Evolutionary conservation across 495 filamentous ascomycete genomes (phyloP).

Genomic region (Penicillium diatomitis): DNA sequence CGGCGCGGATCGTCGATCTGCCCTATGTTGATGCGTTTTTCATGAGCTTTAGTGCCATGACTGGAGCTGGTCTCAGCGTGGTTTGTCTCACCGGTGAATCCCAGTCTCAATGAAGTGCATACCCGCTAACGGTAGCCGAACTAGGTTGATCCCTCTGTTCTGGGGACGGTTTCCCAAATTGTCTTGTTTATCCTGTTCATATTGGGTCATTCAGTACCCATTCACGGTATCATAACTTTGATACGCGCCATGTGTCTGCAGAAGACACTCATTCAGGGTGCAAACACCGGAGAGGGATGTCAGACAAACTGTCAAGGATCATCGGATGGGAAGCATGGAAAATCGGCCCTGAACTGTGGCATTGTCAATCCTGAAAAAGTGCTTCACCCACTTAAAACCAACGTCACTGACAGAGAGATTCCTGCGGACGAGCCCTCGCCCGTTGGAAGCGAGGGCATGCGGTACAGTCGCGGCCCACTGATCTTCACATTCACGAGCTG

Average conservation of each 20-base stretch:
- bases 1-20: slow-evolving; percentile 49
- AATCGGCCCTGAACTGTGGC: not conserved
- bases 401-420: not conserved
- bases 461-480: not conserved
- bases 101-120: not conserved
- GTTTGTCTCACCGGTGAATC: slow-evolving; percentile 25
- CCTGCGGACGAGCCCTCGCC: not conserved
- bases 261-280: slow-evolving; percentile 45
- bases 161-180: slow-evolving; percentile 69
- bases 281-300: slow-evolving; percentile 24
- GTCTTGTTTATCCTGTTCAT: slow-evolving; percentile 64
- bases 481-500: not conserved
- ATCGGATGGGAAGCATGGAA: not conserved
- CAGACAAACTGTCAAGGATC: not conserved
- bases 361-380: not conserved
- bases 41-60: slow-evolving; percentile 68
- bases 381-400: slow-evolving; percentile 20
- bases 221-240: slow-evolving; percentile 29
- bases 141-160: slow-evolving; percentile 48
- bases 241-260: slow-evolving; percentile 59
- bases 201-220: slow-evolving; percentile 51
- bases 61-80: slow-evolving; percentile 62
- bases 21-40: slow-evolving; percentile 70
- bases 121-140: not conserved
- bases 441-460: not conserved